phyloP scores from a whole-genome alignment of 768 basidiomycete species.

The Trametes villosa region DNA sequence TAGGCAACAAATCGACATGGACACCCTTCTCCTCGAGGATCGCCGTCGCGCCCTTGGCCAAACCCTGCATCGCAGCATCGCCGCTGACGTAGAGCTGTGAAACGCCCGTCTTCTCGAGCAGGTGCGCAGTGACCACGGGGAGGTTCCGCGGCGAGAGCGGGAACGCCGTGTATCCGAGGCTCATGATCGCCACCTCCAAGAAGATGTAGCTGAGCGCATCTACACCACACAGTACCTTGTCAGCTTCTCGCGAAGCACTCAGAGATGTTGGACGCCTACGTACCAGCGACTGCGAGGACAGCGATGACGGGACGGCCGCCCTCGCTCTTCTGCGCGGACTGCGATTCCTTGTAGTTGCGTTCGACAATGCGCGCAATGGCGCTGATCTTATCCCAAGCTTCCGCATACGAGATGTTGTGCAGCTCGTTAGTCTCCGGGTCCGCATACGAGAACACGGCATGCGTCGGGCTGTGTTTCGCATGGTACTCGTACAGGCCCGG shows the following conservation, averaged over 20 bases:
- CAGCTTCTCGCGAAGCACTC: background rate
- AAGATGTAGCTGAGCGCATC: slow-evolving; percentile 32
- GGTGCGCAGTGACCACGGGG: slow-evolving; percentile 33
- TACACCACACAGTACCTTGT: background rate
- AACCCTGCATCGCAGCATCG: slow-evolving; percentile 6
- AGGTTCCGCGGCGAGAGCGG: slow-evolving; percentile 40
- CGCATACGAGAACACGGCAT: slow-evolving; percentile 38
- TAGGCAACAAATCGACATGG: slow-evolving; percentile 1
- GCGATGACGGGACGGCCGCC: slow-evolving; percentile 27
- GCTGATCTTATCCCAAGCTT: slow-evolving; percentile 32
- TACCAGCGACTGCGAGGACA: slow-evolving; percentile 24
- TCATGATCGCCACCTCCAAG: slow-evolving; percentile 23
- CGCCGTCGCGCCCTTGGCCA: background rate
- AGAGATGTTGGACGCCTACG: background rate
- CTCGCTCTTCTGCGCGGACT: background rate
- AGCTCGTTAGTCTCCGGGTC: slow-evolving; percentile 17
- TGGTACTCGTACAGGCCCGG: slow-evolving; percentile 44
- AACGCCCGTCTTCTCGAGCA: slow-evolving; percentile 8
- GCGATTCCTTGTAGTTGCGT: background rate
- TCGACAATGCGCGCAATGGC: slow-evolving; percentile 29
- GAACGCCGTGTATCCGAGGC: slow-evolving; percentile 32
- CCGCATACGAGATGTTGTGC: slow-evolving; percentile 30
- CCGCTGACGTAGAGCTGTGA: background rate
- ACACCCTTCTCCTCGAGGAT: background rate
- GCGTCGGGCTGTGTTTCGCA: slow-evolving; percentile 33